phyloP scores from a whole-genome alignment of 345 rosid genomes.

The Hibiscus trionum region DNA sequence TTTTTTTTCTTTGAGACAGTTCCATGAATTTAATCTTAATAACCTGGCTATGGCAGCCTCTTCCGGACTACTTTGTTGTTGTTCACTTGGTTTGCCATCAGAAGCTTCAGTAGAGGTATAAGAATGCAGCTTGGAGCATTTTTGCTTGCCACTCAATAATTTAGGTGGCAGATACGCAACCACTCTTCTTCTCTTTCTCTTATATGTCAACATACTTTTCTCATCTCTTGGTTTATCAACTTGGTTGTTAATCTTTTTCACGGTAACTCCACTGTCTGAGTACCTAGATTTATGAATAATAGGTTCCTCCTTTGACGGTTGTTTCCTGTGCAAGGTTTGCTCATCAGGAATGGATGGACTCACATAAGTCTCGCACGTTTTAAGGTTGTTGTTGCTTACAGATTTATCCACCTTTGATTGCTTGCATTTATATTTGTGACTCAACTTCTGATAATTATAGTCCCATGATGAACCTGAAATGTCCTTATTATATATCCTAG shows the following conservation, averaged over 20 bases:
- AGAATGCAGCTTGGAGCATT: conserved; percentile 2
- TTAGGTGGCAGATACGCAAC: conserved; percentile 12
- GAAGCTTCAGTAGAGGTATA: conserved; percentile 9
- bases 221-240: conserved; percentile 13
- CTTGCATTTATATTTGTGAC: conserved; percentile 10
- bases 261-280: neutral
- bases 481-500: conserved; percentile 14
- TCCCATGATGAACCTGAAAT: conserved; percentile 10
- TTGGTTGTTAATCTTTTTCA: conserved; percentile 12
- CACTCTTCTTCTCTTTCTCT: conserved; percentile 24
- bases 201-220: conserved; percentile 19
- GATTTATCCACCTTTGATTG: conserved; percentile 14
- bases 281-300: neutral
- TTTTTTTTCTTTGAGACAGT: conserved; percentile 50
- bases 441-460: conserved; percentile 11
- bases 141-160: conserved; percentile 16
- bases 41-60: conserved; percentile 15
- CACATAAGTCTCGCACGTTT: conserved; percentile 6
- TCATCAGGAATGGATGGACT: conserved; percentile 6
- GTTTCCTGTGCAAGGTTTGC: conserved; percentile 7
- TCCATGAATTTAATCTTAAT: conserved; percentile 31
- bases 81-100: conserved; percentile 19
- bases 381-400: conserved; percentile 1
- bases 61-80: conserved; percentile 17
- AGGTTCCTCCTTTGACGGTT: conserved; percentile 1